Conservation (phyloP, 495 filamentous ascomycete genomes). For the Aeminium ludgeri region DNA sequence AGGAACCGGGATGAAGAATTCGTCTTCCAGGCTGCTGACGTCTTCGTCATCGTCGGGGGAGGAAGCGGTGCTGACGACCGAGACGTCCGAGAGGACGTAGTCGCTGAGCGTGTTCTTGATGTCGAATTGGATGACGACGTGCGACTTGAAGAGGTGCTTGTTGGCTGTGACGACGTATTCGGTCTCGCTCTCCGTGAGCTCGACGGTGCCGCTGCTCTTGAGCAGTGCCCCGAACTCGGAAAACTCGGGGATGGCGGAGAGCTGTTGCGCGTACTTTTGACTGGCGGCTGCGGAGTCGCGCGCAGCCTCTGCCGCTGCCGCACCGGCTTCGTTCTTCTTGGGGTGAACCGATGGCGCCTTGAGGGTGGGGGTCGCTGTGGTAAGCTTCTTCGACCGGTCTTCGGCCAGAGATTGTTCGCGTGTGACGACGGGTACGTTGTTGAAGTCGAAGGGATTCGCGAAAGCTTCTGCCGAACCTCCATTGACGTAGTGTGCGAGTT, state of each 20-base stretch:
- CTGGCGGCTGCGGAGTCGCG: conserved; percentile 59
- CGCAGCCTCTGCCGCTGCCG: conserved; percentile 51
- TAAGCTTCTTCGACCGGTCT: conserved; percentile 90
- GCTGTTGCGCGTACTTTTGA: conserved; percentile 71
- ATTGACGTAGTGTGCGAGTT: conserved; percentile 95
- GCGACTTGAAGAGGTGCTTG: conserved; percentile 95
- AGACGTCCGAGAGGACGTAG: conserved; percentile 78
- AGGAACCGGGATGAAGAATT: conserved; percentile 81
- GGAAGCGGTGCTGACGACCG: conserved; percentile 66
- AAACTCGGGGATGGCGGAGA: conserved; percentile 80
- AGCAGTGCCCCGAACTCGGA: conserved; percentile 73
- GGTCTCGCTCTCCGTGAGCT: conserved; percentile 90
- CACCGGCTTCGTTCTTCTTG: conserved; percentile 41
- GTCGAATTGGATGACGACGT: conserved; percentile 91
- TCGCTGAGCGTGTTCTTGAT: conserved; percentile 94
- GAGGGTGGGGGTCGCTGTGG: conserved; percentile 77
- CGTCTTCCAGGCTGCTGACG: conserved; percentile 50
- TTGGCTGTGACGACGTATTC: conserved; percentile 89
- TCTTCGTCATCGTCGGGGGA: conserved; percentile 42
- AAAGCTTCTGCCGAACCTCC: conserved; percentile 76
- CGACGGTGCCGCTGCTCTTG: conserved; percentile 72
- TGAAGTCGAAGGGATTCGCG: conserved; percentile 70
- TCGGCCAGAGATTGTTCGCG: conserved; percentile 95
- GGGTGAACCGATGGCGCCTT: conserved; percentile 78
- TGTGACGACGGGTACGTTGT: conserved; percentile 80